Evolutionary conservation across 2,329 filamentous ascomycete genomes (phyloP).

Genomic region (Hypoxylon sp.): DNA sequence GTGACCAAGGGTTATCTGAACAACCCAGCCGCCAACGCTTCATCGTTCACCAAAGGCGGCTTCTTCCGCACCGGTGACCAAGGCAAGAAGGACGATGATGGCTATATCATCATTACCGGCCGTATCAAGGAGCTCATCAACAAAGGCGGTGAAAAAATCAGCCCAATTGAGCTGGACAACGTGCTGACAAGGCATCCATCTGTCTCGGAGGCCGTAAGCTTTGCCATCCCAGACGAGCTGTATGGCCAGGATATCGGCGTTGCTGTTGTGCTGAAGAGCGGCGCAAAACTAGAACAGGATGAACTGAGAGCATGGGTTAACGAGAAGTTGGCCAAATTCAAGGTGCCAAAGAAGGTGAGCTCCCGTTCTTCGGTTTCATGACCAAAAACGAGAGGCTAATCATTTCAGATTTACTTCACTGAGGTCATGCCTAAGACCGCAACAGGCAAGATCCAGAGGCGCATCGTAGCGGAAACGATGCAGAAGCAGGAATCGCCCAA

Average conservation of each 20-base stretch:
- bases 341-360: conserved; percentile 83
- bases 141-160: conserved; percentile 91
- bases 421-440: conserved; percentile 90
- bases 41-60: conserved; percentile 78
- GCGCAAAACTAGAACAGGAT: conserved; percentile 66
- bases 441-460: conserved; percentile 89
- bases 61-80: conserved; percentile 93
- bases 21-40: conserved; percentile 80
- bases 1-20: conserved; percentile 89
- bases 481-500: conserved; percentile 73
- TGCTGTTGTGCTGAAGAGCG: conserved; percentile 79
- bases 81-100: conserved; percentile 82
- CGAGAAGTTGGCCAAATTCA: conserved; percentile 83
- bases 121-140: conserved; percentile 94
- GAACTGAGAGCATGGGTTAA: conserved; percentile 77
- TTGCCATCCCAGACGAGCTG: conserved; percentile 84
- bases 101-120: conserved; percentile 89
- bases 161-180: conserved; percentile 89
- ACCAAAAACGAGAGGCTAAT: conserved; percentile 17
- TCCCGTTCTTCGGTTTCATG: background rate
- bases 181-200: conserved; percentile 79
- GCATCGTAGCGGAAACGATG: conserved; percentile 89
- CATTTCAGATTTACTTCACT: conserved; percentile 78
- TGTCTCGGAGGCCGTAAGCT: conserved; percentile 83
- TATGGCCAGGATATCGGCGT: conserved; percentile 87